Evolutionary conservation across 352 stramenopile genomes (phyloP), one percentile per base, ranked within the genome.

Genomic region (Globisporangium parvum): DNA sequence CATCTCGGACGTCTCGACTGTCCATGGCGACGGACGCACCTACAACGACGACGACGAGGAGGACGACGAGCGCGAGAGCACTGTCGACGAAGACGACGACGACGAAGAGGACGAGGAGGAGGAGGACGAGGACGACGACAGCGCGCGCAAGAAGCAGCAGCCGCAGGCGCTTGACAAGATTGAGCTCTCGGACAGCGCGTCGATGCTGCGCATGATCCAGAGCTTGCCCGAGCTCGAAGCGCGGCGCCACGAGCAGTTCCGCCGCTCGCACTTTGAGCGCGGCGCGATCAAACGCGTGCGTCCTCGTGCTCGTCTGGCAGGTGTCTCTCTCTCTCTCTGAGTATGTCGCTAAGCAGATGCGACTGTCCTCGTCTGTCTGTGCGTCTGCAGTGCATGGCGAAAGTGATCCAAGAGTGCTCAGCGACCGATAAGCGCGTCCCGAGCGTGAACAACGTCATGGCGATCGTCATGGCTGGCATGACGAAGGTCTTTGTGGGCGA

Each of bases 401-500:
- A 83, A 62, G 77, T 81, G 35, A 88, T 92, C 50, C 77, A 87
- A 40, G 77, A 87, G 59, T 86, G 71, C 57, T 74, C 72, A 4
- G 48, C 62, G 4, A 58, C 68, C 18, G 81, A 92, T 59, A 81
- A 72, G 57, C 80, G 57, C 31, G 60, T 60, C 35, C 75, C 81
- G 26, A 75, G 60, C 26, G 81, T 92, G 40, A 91, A 79, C 51
- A 85, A 92, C 55, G 80, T 94, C 52, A 94, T 94, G 84, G 68
- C 78, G 20, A 94, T 94, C 48, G 80, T 91, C 61, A 92, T 94
- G 81, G 81, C 77, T 9, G 84, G 84, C n/a, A 89, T 94, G 74
- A 83, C 80, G 28, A 94, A 94, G 54, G 77, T 87, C 17, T 91
- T 94, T 41, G 78, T 91, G 0, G 80, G 84, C 20, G 78, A 88